Percentiles rank a stretch among this genome's conserved stretches.
These are phyloP conservation scores for Sugiyamaella chiloensis DNA, from an alignment of 805 yeast genomes.

Conservation along the genomic window DNA sequence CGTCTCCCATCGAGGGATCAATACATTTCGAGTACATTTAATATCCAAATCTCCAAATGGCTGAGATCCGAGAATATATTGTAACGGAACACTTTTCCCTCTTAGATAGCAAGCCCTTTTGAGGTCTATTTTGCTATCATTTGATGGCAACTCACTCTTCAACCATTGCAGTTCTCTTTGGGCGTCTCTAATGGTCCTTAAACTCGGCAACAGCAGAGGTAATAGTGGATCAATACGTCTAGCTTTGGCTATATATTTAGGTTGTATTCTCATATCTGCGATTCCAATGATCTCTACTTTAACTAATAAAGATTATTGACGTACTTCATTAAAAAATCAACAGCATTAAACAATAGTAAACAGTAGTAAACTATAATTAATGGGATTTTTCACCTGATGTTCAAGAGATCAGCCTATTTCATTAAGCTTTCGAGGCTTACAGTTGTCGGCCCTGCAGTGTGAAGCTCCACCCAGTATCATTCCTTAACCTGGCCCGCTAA, in stretches of 20 bases:
- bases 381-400: too few relatives aligned
- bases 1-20: slow-evolving; percentile 94
- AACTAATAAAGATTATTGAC: too few relatives aligned
- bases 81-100: slow-evolving; percentile 62
- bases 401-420: too few relatives aligned
- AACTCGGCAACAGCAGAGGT: slow-evolving; percentile 24
- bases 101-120: slow-evolving; percentile 54
- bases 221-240: slow-evolving; percentile 6
- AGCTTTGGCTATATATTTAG: not conserved
- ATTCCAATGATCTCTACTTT: too few relatives aligned
- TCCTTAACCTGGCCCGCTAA: too few relatives aligned
- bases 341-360: too few relatives aligned
- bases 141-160: slow-evolving; percentile 48
- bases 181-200: slow-evolving; percentile 39
- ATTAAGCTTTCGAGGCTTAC: too few relatives aligned
- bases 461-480: too few relatives aligned
- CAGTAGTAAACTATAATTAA: too few relatives aligned
- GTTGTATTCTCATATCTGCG: not conserved
- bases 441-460: too few relatives aligned
- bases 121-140: slow-evolving; percentile 40
- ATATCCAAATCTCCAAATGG: slow-evolving; percentile 77
- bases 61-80: slow-evolving; percentile 79
- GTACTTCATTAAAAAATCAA: too few relatives aligned
- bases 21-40: slow-evolving; percentile 57
- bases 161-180: slow-evolving; percentile 65